Base-by-base conservation (phyloP, 1,284 basidiomycete genomes). In the Lentinus polychrous region DNA sequence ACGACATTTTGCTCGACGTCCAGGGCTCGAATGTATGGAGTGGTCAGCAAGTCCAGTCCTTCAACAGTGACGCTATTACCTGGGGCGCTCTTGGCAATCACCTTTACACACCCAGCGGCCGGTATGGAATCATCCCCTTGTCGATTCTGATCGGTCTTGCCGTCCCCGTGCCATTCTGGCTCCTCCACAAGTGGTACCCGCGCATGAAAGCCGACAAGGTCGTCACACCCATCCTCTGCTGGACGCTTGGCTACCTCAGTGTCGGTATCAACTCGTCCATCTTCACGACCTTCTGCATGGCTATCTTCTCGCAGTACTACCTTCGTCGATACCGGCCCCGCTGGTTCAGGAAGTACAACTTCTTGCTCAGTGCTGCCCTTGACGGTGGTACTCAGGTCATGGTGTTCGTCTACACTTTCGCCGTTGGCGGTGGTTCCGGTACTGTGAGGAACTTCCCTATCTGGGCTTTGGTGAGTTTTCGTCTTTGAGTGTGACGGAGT, bases 291-390 rank as follows among this genome's bases (percentile, higher is more conserved):
- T 72, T 71, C 40, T 69, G 70, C 1, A 60, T 78, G 34, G 76
- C 74, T 10, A 52, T 76, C 6, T 69, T 76, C 55, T 78, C 75
- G 10, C 76, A 79, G 53, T 76, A 67, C 71, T 55, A 62, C 57
- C 53, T 64, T 10, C 53, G 55, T 44, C 57, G 52, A 49, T 56
- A 57, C 52, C 58, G 56, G 37, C 58, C 59, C 34, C 65, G 68
- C 15, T 79, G 74, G 72, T 80, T 79, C 57, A 66, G 70, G 49
- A 76, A 78, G 61, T 81, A 79, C 66, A 82, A 81, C 65, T 82
- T 80, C 67, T 56, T 76, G 53, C 62, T 75, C 51, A 71, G 68
- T 11, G 74, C 73, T 2, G 80, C 78, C 15, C 64, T 81, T 15
- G 80, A 83, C 40, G 54, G 54, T 31, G 54, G 54, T 23, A 78